A percentile compares a stretch with the other conserved stretches of the same genome.
These are phyloP conservation scores for Scutellaria galericulata DNA, from an alignment of 257 asterid species.

Conservation along the genomic window DNA sequence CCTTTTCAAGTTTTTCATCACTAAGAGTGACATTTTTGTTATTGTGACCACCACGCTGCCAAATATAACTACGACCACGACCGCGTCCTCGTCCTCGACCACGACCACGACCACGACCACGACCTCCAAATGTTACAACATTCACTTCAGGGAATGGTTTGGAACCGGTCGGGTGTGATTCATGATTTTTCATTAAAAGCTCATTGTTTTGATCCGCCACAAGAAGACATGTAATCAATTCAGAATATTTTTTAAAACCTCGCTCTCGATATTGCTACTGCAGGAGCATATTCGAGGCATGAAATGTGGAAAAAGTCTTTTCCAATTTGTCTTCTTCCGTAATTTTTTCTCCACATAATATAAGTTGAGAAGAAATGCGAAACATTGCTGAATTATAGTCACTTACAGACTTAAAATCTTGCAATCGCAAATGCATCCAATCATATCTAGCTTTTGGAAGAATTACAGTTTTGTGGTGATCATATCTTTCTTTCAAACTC, in stretches of 20 bases:
- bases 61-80: too few relatives aligned
- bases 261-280: background rate
- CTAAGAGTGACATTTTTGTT: too few relatives aligned
- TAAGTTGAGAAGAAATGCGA: background rate
- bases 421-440: background rate
- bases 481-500: background rate
- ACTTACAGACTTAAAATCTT: background rate
- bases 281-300: background rate
- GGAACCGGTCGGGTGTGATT: background rate
- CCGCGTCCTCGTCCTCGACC: too few relatives aligned
- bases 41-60: too few relatives aligned
- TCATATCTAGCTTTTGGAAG: background rate
- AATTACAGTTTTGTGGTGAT: background rate
- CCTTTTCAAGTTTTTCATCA: too few relatives aligned
- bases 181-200: background rate
- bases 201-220: slow-evolving; percentile 5
- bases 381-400: background rate
- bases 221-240: background rate
- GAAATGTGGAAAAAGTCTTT: background rate
- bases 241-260: background rate
- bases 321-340: background rate
- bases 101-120: too few relatives aligned
- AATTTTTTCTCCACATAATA: background rate
- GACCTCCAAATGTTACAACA: background rate
- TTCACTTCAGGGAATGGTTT: background rate